phyloP scores from a whole-genome alignment of 2,329 filamentous ascomycete genomes.

The Hortaea sp. region DNA sequence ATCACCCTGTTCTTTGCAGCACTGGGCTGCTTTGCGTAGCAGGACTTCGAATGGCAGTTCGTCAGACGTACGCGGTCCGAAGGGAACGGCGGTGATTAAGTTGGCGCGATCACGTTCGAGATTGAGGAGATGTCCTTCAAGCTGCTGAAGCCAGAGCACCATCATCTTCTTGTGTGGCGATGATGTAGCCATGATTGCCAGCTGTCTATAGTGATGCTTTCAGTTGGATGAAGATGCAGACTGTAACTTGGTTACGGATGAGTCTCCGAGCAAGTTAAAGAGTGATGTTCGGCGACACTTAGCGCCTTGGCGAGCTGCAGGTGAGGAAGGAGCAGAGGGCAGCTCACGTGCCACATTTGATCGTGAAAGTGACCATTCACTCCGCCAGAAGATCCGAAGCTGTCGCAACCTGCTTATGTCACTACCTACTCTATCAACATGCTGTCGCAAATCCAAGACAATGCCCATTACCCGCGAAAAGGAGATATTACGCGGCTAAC shows the following conservation, averaged over 20 bases:
- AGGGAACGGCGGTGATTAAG: too few species aligned
- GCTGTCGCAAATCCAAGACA: background rate
- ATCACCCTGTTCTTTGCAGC: background rate
- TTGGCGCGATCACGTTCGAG: background rate
- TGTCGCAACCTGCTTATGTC: background rate
- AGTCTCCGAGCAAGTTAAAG: too few species aligned
- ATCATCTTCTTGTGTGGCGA: too few species aligned
- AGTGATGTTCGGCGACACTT: too few species aligned
- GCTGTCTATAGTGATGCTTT: too few species aligned
- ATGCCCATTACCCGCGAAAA: background rate
- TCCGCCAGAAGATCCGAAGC: too few species aligned
- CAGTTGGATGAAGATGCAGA: too few species aligned
- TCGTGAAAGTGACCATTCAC: too few species aligned
- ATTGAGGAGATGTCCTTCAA: background rate
- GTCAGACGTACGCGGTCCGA: too few species aligned
- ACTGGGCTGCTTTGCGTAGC: background rate
- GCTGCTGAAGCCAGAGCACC: background rate
- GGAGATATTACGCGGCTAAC: background rate
- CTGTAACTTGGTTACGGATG: too few species aligned
- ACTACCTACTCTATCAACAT: constrained; percentile 2
- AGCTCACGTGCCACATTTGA: background rate
- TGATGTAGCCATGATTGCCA: too few species aligned
- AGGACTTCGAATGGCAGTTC: too few species aligned
- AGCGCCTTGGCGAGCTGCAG: background rate
- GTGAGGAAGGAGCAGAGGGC: background rate